These are phyloP conservation scores for Fabrea salina DNA, from an alignment of 169 alveolate species.

Conservation along the genomic window DNA sequence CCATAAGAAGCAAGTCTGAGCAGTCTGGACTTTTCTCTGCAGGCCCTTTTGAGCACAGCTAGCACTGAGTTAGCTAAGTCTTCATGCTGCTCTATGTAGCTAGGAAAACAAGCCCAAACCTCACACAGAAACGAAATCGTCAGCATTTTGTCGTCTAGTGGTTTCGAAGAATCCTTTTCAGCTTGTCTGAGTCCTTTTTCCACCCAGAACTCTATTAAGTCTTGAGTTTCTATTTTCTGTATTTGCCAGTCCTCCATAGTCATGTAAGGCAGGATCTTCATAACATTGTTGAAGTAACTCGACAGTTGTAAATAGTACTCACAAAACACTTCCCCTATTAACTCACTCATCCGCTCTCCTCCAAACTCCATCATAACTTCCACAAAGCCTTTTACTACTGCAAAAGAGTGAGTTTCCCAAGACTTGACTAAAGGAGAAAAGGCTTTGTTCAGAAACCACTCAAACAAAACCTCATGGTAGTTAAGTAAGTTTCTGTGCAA, in stretches of 20 bases:
- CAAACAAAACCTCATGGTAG: not conserved
- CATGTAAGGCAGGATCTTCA: not conserved
- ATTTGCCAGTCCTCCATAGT: not conserved
- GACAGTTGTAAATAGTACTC: not conserved
- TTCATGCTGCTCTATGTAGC: conserved; percentile 12
- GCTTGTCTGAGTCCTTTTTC: conserved; percentile 15
- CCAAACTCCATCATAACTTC: not conserved
- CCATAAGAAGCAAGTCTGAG: not conserved
- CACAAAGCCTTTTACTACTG: not conserved
- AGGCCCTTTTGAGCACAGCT: conserved; percentile 8
- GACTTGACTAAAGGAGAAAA: not conserved
- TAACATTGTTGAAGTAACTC: not conserved
- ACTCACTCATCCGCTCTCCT: not conserved
- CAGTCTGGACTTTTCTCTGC: not conserved
- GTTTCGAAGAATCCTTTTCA: not conserved
- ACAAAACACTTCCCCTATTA: not conserved
- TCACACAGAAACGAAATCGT: conserved; percentile 27
- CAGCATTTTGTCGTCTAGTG: conserved; percentile 21
- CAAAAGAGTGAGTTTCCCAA: not conserved
- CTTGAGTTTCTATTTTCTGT: conserved; percentile 26
- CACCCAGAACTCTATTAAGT: not conserved
- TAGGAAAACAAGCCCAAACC: conserved; percentile 1
- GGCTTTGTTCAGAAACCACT: not conserved
- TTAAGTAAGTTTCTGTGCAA: not conserved
- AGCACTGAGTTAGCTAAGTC: conserved; percentile 9